A percentile compares a stretch with the other conserved stretches of the same genome.
These are phyloP conservation scores for Cladobotryum protrusum DNA, from an alignment of 2,329 filamentous ascomycete genomes.

Conservation along the genomic window DNA sequence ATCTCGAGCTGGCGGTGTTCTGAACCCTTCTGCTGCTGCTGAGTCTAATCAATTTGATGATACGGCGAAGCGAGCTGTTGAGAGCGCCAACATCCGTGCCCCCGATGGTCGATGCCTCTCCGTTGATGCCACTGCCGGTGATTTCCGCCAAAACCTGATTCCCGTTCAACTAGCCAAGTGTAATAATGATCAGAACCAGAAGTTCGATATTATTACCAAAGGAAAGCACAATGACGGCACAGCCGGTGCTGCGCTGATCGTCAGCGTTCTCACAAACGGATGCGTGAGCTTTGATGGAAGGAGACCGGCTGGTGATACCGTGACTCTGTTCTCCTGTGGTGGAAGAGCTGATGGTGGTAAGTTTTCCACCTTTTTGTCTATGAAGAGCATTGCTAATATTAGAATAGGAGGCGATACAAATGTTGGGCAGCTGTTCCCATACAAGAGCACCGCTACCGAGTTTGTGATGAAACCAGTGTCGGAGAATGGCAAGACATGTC, in stretches of 20 bases:
- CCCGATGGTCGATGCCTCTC: constrained; percentile 46
- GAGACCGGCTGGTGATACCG: constrained; percentile 37
- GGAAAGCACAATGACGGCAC: constrained; percentile 43
- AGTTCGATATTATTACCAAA: constrained; percentile 45
- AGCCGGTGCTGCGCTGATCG: constrained; percentile 36
- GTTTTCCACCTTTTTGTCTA: constrained; percentile 12
- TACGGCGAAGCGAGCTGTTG: constrained; percentile 41
- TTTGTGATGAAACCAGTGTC: constrained; percentile 41
- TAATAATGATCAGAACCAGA: constrained; percentile 38
- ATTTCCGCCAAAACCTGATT: constrained; percentile 49
- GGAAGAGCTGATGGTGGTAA: constrained; percentile 43
- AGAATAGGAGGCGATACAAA: constrained; percentile 38
- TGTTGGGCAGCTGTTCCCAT: constrained; percentile 44
- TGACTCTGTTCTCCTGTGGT: constrained; percentile 47
- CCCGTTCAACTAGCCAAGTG: constrained; percentile 41
- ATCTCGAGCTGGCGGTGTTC: constrained; percentile 42
- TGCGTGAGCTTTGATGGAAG: constrained; percentile 45
- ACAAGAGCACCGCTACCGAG: constrained; percentile 31
- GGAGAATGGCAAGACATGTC: constrained; percentile 28
- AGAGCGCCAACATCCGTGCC: constrained; percentile 39
- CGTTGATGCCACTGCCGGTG: constrained; percentile 45
- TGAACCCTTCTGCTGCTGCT: constrained; percentile 44
- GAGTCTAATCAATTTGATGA: constrained; percentile 42
- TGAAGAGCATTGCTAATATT: background rate
- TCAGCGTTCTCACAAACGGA: constrained; percentile 45